Evolutionary conservation across 495 filamentous ascomycete species (phyloP).

Genomic region (Neurospora cerealis): DNA sequence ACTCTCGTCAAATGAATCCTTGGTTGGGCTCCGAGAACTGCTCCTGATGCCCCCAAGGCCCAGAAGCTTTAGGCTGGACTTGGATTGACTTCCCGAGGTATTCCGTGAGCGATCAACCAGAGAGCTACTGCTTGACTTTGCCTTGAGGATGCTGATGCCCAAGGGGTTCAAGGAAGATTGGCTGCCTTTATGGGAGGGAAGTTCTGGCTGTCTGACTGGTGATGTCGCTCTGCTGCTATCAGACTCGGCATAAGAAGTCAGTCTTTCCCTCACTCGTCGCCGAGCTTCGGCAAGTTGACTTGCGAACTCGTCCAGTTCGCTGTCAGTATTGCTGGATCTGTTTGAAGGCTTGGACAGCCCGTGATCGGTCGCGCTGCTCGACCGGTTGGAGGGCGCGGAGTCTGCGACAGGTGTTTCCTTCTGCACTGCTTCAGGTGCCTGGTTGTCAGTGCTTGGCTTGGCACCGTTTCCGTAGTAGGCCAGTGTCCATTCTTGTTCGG

Average conservation of each 20-base stretch:
- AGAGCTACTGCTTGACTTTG: conserved; percentile 55
- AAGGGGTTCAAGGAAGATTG: conserved; percentile 46
- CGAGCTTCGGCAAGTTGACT: conserved; percentile 70
- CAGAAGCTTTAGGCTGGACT: conserved; percentile 58
- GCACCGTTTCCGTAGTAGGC: conserved; percentile 20
- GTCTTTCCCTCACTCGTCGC: conserved; percentile 68
- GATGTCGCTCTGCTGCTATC: conserved; percentile 47
- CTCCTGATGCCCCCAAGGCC: conserved; percentile 49
- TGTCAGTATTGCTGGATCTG: conserved; percentile 22
- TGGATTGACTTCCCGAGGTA: conserved; percentile 35
- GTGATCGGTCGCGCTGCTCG: conserved; percentile 3
- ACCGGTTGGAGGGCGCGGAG: neutral
- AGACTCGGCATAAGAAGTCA: conserved; percentile 60
- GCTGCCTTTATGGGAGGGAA: conserved; percentile 33
- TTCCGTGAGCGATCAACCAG: conserved; percentile 37
- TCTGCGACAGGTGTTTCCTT: conserved; percentile 1
- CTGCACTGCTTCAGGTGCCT: neutral
- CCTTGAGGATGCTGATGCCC: conserved; percentile 55
- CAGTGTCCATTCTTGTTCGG: conserved; percentile 38
- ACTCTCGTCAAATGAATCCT: conserved; percentile 22
- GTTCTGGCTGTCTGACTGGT: conserved; percentile 34
- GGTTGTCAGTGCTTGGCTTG: conserved; percentile 17
- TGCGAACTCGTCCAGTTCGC: conserved; percentile 70
- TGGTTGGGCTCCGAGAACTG: conserved; percentile 39
- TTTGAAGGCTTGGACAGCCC: conserved; percentile 17